Conservation (phyloP, 2,329 filamentous ascomycete genomes). For the Pyrenophora teres region DNA sequence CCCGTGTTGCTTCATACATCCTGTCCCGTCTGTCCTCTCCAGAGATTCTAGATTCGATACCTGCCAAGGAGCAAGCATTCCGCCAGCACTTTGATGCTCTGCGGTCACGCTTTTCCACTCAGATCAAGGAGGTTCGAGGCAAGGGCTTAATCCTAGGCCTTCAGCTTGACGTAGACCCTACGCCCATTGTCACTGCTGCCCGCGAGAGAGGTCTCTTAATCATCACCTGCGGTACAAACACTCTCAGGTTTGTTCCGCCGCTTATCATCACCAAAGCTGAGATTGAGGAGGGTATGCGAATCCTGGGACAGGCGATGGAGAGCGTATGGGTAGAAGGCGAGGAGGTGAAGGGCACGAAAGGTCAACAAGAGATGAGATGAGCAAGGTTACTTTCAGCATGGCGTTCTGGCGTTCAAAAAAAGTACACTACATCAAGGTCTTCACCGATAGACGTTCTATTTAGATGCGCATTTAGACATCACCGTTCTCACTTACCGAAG, state of each 20-base stretch:
- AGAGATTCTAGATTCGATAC: constrained; percentile 70
- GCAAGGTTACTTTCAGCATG: constrained; percentile 17
- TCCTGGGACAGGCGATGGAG: constrained; percentile 71
- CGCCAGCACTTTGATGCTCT: constrained; percentile 62
- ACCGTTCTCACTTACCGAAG: not conserved
- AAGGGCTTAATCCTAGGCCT: constrained; percentile 84
- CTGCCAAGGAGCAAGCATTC: constrained; percentile 68
- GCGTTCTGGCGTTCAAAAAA: constrained; percentile 19
- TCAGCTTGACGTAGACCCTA: constrained; percentile 76
- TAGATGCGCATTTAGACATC: too few species aligned
- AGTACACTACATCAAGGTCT: not conserved
- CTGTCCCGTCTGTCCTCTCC: constrained; percentile 75
- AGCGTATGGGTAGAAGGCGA: constrained; percentile 55
- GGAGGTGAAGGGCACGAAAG: constrained; percentile 36
- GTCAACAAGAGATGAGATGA: constrained; percentile 43
- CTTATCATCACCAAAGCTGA: constrained; percentile 79
- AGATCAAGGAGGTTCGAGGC: constrained; percentile 80
- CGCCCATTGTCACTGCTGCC: constrained; percentile 78
- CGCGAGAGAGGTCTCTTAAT: constrained; percentile 85
- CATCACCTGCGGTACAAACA: constrained; percentile 92
- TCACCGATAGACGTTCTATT: too few species aligned
- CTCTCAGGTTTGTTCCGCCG: constrained; percentile 87
- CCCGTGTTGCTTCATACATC: constrained; percentile 83
- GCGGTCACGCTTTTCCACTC: constrained; percentile 66
- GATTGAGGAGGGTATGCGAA: constrained; percentile 76